phyloP scores from a whole-genome alignment of 345 rosid genomes.

The Pugionium cornutum region DNA sequence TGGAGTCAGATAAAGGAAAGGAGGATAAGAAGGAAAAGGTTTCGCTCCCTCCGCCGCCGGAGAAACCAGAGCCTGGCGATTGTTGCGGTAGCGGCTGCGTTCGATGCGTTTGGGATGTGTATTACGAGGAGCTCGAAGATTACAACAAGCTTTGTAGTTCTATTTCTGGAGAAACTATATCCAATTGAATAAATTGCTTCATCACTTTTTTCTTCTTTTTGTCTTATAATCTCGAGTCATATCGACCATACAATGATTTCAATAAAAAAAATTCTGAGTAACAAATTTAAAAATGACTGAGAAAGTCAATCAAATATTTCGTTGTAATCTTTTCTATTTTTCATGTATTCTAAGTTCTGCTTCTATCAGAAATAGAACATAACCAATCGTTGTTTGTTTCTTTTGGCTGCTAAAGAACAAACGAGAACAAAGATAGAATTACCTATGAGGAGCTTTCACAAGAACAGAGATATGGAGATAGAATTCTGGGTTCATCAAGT shows the following conservation, averaged over 20 bases:
- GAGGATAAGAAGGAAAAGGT: slow-evolving; percentile 22
- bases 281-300: neutral
- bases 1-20: slow-evolving; percentile 5
- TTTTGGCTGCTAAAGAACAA: slow-evolving; percentile 11
- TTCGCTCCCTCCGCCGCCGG: slow-evolving; percentile 68
- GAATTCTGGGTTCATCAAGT: slow-evolving; percentile 79
- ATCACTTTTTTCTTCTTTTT: neutral
- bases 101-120: slow-evolving; percentile 93
- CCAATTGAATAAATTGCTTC: slow-evolving; percentile 20
- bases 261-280: neutral
- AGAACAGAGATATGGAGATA: slow-evolving; percentile 75
- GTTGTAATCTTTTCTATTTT: slow-evolving; percentile 12
- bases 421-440: slow-evolving; percentile 1
- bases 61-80: slow-evolving; percentile 92
- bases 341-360: neutral
- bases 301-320: slow-evolving; percentile 7
- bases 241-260: too few relatives aligned
- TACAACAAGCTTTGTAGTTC: slow-evolving; percentile 53
- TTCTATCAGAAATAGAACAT: neutral
- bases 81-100: slow-evolving; percentile 98
- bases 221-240: too few relatives aligned
- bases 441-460: slow-evolving; percentile 45
- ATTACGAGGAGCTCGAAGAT: slow-evolving; percentile 82
- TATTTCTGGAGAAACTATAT: slow-evolving; percentile 28
- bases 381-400: slow-evolving; percentile 15